A percentile compares a stretch with the other conserved stretches of the same genome.
These are phyloP conservation scores for Peronosclerospora sorghi DNA, from an alignment of 352 stramenopile species.

Conservation along the genomic window DNA sequence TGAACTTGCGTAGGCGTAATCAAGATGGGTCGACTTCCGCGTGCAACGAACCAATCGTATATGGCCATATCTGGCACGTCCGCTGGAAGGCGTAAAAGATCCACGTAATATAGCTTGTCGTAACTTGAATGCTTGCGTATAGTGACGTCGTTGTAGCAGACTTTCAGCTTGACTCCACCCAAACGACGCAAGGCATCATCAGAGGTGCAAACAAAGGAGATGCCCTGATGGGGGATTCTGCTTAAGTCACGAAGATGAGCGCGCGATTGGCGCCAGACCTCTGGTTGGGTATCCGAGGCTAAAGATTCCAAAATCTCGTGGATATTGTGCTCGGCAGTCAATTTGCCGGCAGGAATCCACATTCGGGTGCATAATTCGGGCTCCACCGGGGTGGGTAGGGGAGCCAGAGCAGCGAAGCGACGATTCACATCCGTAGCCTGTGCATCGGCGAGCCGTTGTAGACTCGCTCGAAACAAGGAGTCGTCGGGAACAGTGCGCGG, in stretches of 20 bases:
- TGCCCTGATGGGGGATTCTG: neutral
- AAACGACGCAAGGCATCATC: neutral
- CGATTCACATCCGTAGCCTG: slow-evolving; percentile 26
- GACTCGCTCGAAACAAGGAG: slow-evolving; percentile 19
- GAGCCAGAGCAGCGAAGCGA: neutral
- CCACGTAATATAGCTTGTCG: neutral
- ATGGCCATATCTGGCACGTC: neutral
- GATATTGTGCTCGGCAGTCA: neutral
- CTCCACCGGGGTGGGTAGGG: neutral
- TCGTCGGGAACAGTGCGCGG: slow-evolving; percentile 6
- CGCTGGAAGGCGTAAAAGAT: neutral
- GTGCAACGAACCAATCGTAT: neutral
- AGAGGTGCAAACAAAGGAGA: neutral
- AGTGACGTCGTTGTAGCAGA: neutral
- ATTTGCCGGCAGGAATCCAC: neutral
- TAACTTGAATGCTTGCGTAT: neutral
- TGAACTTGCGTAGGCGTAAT: neutral
- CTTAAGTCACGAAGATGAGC: neutral
- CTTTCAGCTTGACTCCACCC: neutral
- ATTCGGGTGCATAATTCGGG: neutral
- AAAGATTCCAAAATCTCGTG: neutral
- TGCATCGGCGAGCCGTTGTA: slow-evolving; percentile 44
- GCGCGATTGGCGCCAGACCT: neutral
- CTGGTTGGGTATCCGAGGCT: neutral
- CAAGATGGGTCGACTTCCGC: neutral